Evolutionary conservation across 176 grass and related monocot species (phyloP).

Genomic region (Carex pumila): DNA sequence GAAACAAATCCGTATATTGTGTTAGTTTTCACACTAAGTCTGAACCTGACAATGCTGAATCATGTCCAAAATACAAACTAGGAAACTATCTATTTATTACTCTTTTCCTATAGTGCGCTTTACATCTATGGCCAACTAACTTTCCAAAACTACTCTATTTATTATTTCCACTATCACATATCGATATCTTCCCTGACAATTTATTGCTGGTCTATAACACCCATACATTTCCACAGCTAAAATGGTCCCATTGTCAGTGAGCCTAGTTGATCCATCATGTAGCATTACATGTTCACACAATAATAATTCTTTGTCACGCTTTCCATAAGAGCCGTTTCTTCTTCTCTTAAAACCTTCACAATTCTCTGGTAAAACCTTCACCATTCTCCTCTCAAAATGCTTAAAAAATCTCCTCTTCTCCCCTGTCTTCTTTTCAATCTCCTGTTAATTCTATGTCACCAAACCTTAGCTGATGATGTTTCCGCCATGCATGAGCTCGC

Average conservation of each 20-base stretch:
- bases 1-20: too few relatives aligned
- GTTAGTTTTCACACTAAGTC: too few relatives aligned
- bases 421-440: neutral
- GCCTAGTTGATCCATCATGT: neutral
- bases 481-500: slow-evolving; percentile 30
- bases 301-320: neutral
- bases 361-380: neutral
- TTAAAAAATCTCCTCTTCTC: neutral
- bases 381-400: neutral
- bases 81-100: neutral
- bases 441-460: neutral
- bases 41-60: too few relatives aligned
- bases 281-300: neutral
- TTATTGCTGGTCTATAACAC: neutral
- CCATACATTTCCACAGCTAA: neutral
- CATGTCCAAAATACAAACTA: neutral
- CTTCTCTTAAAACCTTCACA: slow-evolving; percentile 10
- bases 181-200: neutral
- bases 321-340: slow-evolving; percentile 17
- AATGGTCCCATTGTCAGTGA: neutral
- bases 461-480: slow-evolving; percentile 11
- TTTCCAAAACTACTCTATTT: slow-evolving; percentile 6
- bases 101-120: neutral
- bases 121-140: neutral
- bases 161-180: neutral